phyloP scores from a whole-genome alignment of 1,284 basidiomycete species.

The Fistulina hepatica region DNA sequence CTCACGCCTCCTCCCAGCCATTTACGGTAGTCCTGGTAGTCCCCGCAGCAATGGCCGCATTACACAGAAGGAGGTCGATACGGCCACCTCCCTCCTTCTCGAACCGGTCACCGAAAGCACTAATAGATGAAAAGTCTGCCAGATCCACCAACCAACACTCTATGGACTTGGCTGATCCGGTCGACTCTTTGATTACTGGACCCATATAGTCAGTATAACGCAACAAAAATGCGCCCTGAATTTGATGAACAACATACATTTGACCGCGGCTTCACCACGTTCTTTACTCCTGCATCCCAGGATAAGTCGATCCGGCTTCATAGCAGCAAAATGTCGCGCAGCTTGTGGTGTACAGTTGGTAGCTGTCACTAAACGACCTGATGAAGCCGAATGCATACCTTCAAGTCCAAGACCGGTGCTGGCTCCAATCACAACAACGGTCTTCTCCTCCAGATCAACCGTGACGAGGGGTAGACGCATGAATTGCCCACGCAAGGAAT shows the following conservation, averaged over 20 bases:
- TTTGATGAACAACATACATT: neutral
- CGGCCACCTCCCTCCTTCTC: conserved; percentile 19
- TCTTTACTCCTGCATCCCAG: neutral
- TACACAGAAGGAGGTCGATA: conserved; percentile 26
- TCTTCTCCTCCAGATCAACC: neutral
- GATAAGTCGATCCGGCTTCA: neutral
- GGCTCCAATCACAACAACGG: neutral
- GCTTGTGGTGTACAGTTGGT: too few species aligned
- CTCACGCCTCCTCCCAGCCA: conserved; percentile 24
- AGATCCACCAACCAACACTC: conserved; percentile 24
- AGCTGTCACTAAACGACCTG: too few species aligned
- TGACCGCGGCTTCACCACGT: neutral
- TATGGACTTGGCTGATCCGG: too few species aligned
- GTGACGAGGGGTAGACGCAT: too few species aligned
- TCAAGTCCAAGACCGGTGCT: neutral
- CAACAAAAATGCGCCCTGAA: too few species aligned
- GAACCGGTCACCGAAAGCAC: conserved; percentile 21
- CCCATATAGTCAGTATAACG: too few species aligned
- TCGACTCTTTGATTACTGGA: too few species aligned
- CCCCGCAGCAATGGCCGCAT: conserved; percentile 23
- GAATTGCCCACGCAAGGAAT: too few species aligned
- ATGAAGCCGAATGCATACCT: too few species aligned
- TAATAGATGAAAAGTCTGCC: conserved; percentile 20
- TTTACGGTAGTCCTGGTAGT: conserved; percentile 18
- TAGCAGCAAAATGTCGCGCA: neutral